These are phyloP conservation scores for Schwanniomyces etchellsii DNA, from an alignment of 1,139 yeast species.

Conservation along the genomic window DNA sequence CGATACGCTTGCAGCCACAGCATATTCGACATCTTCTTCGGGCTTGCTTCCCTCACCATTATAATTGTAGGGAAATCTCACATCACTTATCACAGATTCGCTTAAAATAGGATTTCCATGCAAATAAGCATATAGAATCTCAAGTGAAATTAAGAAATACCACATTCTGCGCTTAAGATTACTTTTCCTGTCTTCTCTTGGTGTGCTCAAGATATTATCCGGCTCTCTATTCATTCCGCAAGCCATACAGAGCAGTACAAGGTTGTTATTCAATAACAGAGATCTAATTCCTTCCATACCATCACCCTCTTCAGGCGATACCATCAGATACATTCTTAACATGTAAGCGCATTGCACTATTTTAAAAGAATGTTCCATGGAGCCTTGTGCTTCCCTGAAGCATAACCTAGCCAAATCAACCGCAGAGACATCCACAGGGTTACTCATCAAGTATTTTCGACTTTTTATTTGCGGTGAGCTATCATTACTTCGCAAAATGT, in stretches of 20 bases:
- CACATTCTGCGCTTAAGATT: constrained; percentile 55
- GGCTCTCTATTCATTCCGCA: no score
- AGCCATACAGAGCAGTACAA: no score
- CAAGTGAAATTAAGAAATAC: constrained; percentile 32
- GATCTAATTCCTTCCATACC: no score
- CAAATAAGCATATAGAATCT: constrained; percentile 7
- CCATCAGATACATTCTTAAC: not conserved
- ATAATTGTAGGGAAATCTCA: constrained; percentile 10
- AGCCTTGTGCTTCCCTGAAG: constrained; percentile 20
- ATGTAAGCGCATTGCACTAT: constrained; percentile 13
- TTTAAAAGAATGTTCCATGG: constrained; percentile 7
- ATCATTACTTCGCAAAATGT: constrained; percentile 5
- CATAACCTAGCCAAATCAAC: constrained; percentile 25
- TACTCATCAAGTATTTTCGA: constrained; percentile 21
- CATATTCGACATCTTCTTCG: no score
- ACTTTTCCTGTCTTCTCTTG: no score
- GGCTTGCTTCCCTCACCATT: no score
- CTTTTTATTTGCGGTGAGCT: constrained; percentile 11
- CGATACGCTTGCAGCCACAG: no score
- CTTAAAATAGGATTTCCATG: constrained; percentile 7
- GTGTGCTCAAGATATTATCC: no score
- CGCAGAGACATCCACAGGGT: constrained; percentile 20
- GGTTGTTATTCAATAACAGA: no score
- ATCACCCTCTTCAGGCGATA: not conserved
- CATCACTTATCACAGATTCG: constrained; percentile 9